These are phyloP conservation scores for Aspergillus vadensis DNA, from an alignment of 2,329 filamentous ascomycete species.

Conservation along the genomic window DNA sequence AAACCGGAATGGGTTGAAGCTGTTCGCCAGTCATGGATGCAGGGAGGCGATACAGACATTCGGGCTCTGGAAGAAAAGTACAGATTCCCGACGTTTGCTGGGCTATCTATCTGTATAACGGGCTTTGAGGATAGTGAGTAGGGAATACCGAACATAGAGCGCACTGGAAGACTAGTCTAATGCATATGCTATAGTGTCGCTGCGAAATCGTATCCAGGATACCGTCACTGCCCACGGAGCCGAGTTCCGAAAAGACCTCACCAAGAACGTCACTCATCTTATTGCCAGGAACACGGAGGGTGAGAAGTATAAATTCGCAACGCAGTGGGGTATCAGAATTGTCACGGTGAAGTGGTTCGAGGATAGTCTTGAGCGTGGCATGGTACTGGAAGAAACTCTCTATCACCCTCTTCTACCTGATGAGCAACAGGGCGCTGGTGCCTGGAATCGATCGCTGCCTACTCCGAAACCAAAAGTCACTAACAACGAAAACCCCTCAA, in stretches of 20 bases:
- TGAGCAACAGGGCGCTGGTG: slow-evolving; percentile 73
- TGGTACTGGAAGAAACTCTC: slow-evolving; percentile 84
- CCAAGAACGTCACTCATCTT: slow-evolving; percentile 81
- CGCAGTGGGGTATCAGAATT: slow-evolving; percentile 75
- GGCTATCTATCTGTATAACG: slow-evolving; percentile 67
- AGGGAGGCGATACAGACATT: slow-evolving; percentile 74
- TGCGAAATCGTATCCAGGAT: slow-evolving; percentile 70
- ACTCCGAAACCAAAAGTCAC: slow-evolving; percentile 32
- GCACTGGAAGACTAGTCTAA: neutral
- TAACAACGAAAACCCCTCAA: slow-evolving; percentile 49
- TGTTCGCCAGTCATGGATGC: slow-evolving; percentile 76
- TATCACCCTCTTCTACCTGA: slow-evolving; percentile 74
- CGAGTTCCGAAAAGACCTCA: slow-evolving; percentile 84
- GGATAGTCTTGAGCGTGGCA: slow-evolving; percentile 79
- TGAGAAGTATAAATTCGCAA: slow-evolving; percentile 88
- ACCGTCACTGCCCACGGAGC: slow-evolving; percentile 71
- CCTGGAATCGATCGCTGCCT: slow-evolving; percentile 63
- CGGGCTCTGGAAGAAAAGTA: slow-evolving; percentile 64
- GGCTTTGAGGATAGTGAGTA: slow-evolving; percentile 66
- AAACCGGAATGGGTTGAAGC: slow-evolving; percentile 81
- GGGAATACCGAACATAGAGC: neutral
- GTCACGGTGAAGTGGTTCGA: slow-evolving; percentile 84
- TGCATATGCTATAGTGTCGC: slow-evolving; percentile 50
- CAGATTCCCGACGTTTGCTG: slow-evolving; percentile 48
- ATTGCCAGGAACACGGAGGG: slow-evolving; percentile 78